Conservation (phyloP, 1,284 basidiomycete species). For the Salmacisia buchloeana region DNA sequence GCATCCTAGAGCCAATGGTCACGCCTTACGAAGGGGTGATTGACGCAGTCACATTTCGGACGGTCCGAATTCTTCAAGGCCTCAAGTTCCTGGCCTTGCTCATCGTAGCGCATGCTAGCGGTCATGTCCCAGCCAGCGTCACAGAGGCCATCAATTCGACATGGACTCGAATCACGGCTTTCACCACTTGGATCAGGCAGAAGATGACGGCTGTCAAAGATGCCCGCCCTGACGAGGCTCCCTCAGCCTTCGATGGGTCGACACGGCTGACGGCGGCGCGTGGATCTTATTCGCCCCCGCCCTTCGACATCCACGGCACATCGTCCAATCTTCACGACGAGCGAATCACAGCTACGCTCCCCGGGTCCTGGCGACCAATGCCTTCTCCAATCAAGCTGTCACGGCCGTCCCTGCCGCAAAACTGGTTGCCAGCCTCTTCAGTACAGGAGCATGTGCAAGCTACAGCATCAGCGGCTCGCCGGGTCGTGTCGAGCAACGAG, state of each 20-base stretch:
- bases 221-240: too few species aligned
- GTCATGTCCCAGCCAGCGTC: neutral
- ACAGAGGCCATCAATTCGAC: neutral
- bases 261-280: too few species aligned
- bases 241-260: too few species aligned
- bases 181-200: neutral
- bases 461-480: too few species aligned
- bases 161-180: neutral
- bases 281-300: too few species aligned
- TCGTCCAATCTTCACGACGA: too few species aligned
- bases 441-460: too few species aligned
- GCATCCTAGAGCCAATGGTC: neutral
- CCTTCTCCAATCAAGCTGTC: neutral
- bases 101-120: neutral
- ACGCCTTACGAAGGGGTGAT: neutral
- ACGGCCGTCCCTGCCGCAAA: neutral
- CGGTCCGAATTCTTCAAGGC: neutral
- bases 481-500: too few species aligned
- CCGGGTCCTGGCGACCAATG: neutral
- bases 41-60: neutral
- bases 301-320: too few species aligned
- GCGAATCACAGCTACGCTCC: neutral
- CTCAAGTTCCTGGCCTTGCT: slow-evolving; percentile 1
- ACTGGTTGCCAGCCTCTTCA: neutral
- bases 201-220: too few species aligned